A percentile compares a stretch with the other conserved stretches of the same genome.
These are phyloP conservation scores for Melampsora larici-populina DNA, from an alignment of 1,284 basidiomycete species.

Conservation along the genomic window DNA sequence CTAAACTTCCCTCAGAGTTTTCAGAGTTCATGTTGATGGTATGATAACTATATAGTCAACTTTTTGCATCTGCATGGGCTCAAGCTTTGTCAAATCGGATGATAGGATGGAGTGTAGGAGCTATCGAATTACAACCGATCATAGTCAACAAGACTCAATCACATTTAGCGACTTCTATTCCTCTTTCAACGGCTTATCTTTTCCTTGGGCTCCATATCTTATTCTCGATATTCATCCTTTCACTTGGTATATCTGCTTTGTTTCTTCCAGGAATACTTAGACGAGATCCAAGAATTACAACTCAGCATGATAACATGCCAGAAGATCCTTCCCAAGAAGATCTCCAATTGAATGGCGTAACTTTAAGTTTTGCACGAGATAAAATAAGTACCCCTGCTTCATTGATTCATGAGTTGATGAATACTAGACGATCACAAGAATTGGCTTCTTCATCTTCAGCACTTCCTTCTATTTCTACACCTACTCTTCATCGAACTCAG, in stretches of 20 bases:
- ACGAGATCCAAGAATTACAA: background rate
- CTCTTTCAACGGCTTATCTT: background rate
- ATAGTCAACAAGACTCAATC: background rate
- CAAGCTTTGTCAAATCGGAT: background rate
- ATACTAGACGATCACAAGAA: background rate
- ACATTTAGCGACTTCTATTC: background rate
- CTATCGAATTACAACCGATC: background rate
- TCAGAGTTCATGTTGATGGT: too few relatives aligned
- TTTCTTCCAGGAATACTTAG: background rate
- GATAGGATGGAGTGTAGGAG: background rate
- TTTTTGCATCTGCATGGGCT: background rate
- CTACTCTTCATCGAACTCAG: background rate
- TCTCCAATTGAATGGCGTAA: background rate
- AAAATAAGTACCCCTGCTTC: background rate
- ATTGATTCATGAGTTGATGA: constrained; percentile 10
- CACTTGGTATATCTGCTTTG: background rate
- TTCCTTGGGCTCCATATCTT: background rate
- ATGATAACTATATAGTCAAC: too few relatives aligned
- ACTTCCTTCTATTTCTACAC: too few relatives aligned
- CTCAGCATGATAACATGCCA: too few relatives aligned
- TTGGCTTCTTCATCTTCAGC: background rate
- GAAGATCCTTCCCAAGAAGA: background rate
- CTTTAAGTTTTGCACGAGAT: background rate
- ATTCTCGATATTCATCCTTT: background rate
- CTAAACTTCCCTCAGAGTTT: too few relatives aligned